A percentile compares a stretch with the other conserved stretches of the same genome.
These are phyloP conservation scores for Coemansia sp. DNA, from an alignment of 192 early-diverging fungal genomes.

Conservation along the genomic window DNA sequence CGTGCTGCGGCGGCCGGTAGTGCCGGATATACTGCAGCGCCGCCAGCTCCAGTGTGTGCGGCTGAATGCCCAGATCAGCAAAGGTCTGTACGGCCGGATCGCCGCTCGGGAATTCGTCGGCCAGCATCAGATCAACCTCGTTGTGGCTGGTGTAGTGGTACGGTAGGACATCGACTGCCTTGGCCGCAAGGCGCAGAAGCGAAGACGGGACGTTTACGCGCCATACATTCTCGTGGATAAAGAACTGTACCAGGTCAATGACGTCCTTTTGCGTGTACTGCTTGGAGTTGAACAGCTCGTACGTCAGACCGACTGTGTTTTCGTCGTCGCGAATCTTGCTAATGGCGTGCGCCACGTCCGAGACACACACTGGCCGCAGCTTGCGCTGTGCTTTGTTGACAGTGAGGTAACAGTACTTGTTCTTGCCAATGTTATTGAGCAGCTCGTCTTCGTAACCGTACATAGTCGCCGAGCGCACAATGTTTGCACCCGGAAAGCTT, in stretches of 20 bases:
- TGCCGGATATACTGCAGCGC: slow-evolving; percentile 81
- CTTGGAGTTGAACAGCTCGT: slow-evolving; percentile 82
- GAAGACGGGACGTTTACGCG: slow-evolving; percentile 73
- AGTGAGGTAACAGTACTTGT: slow-evolving; percentile 41
- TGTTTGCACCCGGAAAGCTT: slow-evolving; percentile 88
- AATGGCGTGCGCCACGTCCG: slow-evolving; percentile 86
- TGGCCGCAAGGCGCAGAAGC: slow-evolving; percentile 66
- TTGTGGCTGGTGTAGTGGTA: slow-evolving; percentile 81
- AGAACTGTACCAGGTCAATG: slow-evolving; percentile 68
- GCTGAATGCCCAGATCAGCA: slow-evolving; percentile 81
- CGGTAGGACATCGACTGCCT: slow-evolving; percentile 64
- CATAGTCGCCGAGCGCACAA: slow-evolving; percentile 87
- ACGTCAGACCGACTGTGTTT: slow-evolving; percentile 75
- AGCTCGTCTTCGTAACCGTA: slow-evolving; percentile 93
- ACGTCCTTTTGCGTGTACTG: slow-evolving; percentile 74
- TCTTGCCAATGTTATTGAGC: slow-evolving; percentile 80
- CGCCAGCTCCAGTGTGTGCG: slow-evolving; percentile 74
- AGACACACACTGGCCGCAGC: slow-evolving; percentile 59
- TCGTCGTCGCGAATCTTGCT: slow-evolving; percentile 71
- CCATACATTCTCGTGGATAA: slow-evolving; percentile 60
- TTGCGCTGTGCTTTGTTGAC: slow-evolving; percentile 44
- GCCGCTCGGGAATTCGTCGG: slow-evolving; percentile 67
- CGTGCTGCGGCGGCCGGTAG: slow-evolving; percentile 69
- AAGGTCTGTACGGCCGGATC: slow-evolving; percentile 74
- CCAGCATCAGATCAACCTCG: slow-evolving; percentile 78